A percentile compares a stretch with the other conserved stretches of the same genome.
Evolutionary conservation across 1,284 basidiomycete genomes (phyloP).

Genomic region (Paramarasmius palmivorus): DNA sequence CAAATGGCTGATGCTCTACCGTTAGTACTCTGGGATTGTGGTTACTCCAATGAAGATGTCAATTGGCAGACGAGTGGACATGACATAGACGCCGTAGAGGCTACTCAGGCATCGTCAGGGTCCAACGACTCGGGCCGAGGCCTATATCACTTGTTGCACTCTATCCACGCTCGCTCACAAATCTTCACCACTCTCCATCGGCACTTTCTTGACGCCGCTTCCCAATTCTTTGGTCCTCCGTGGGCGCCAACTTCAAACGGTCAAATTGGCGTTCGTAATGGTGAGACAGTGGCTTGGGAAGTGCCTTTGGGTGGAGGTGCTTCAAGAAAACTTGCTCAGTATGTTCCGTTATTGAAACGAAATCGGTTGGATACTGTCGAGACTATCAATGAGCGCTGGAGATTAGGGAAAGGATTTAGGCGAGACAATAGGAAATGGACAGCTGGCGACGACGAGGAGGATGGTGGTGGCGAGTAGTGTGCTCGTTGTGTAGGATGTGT

Average conservation of each 20-base stretch:
- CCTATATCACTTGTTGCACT: conserved; percentile 61
- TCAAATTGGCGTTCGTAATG: conserved; percentile 22
- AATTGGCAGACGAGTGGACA: conserved; percentile 73
- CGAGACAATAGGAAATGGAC: conserved; percentile 18
- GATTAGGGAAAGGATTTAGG: conserved; percentile 55
- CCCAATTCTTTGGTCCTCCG: conserved; percentile 42
- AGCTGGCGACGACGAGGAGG: conserved; percentile 15
- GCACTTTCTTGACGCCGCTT: conserved; percentile 62
- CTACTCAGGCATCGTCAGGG: conserved; percentile 28
- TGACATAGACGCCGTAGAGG: conserved; percentile 19
- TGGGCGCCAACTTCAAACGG: conserved; percentile 16
- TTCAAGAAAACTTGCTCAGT: conserved; percentile 59
- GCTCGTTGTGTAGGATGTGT: neutral
- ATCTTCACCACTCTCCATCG: conserved; percentile 60
- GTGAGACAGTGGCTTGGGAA: conserved; percentile 12
- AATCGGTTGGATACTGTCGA: conserved; percentile 72
- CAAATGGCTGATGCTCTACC: conserved; percentile 93
- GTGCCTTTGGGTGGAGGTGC: conserved; percentile 78
- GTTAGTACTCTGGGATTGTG: conserved; percentile 91
- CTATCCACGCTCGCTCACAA: conserved; percentile 54
- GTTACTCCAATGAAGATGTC: conserved; percentile 67
- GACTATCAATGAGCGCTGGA: conserved; percentile 77
- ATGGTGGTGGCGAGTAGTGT: conserved; percentile 9
- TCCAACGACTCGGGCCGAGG: conserved; percentile 27
- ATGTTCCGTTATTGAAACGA: conserved; percentile 66